Evolutionary conservation across 768 basidiomycete species (phyloP), one percentile per base, ranked within the genome.

Genomic region (Panus rudis): DNA sequence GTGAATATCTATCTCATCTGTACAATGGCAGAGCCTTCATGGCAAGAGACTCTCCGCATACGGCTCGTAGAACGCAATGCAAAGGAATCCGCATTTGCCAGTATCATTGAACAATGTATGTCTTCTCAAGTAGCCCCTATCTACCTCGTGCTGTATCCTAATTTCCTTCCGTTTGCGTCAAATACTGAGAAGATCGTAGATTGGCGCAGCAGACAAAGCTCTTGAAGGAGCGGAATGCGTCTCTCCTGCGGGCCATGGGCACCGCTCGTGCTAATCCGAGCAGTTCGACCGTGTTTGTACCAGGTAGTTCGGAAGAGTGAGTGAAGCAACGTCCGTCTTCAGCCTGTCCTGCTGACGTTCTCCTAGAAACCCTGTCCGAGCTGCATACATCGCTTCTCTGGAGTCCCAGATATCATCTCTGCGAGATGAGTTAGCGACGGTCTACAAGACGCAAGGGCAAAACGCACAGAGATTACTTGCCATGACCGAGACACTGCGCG

Each of bases 371-470:
- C 83, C 90, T 20, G 84, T 93, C 31, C 80, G 84, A 32, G 78
- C 84, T 27, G 92, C 92, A 13, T 91, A 94, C 63, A 80, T 93
- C 62, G 70, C 82, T 1, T 96, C 94, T 16, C 79, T 98, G 37
- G 93, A 98, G 63, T 83, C 86, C 4, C 92, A 97, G 59, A 87
- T 98, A 61, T 90, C 91, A 2, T 82, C 87, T 10, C 70, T 96
- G 38, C 82, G 93, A 25, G 86, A 89, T 53, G 94, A 98, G 62
- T 74, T 97, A 39, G 90, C 93, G 3, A 89, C 86, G 7, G 81
- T 94, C 1, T 99, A 98, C 71, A 93, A 94, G 63, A 89, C 91
- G 0, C 93, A 98, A 50, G 88, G 90, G 4, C 91, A 94, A 65
- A 94, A 96, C 62, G 88, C 92, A 1, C 93, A 96, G 60, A 78